Conservation (phyloP, 371 early-diverging fungal species). For the Haplosporangium sp. region DNA sequence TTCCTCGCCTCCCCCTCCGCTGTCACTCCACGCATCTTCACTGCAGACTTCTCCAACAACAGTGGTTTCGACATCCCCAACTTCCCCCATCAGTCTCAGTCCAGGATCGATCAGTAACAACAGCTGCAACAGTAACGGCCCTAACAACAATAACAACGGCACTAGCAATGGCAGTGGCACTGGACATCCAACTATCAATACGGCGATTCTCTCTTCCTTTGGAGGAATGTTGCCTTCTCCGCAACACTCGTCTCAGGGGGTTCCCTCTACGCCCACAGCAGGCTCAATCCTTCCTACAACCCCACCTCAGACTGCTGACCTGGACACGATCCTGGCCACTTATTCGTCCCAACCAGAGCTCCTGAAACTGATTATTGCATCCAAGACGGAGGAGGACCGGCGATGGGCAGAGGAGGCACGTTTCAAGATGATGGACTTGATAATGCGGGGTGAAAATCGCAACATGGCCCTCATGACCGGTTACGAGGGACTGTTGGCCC, state of each 20-base stretch:
- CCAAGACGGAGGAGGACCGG: constrained; percentile 75
- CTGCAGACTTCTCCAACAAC: constrained; percentile 18
- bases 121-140: too few species aligned
- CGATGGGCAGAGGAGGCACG: constrained; percentile 72
- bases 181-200: constrained; percentile 38
- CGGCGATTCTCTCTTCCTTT: constrained; percentile 37
- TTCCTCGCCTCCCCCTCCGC: constrained; percentile 18
- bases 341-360: constrained; percentile 72
- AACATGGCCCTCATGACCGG: constrained; percentile 24
- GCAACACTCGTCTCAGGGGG: constrained; percentile 22
- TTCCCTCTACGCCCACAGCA: constrained; percentile 23
- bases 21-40: constrained; percentile 20
- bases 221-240: constrained; percentile 38
- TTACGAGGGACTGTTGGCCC: constrained; percentile 30
- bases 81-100: constrained; percentile 30
- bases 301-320: constrained; percentile 55
- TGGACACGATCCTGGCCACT: constrained; percentile 68
- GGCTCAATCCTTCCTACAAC: constrained; percentile 16
- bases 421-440: constrained; percentile 65
- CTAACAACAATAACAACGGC: too few species aligned
- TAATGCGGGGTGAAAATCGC: constrained; percentile 51
- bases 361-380: constrained; percentile 67
- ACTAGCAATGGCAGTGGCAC: constrained; percentile 2
- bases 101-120: constrained; percentile 26
- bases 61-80: constrained; percentile 17